Conservation (phyloP, 495 filamentous ascomycete genomes). For the Daldinia childiae region DNA sequence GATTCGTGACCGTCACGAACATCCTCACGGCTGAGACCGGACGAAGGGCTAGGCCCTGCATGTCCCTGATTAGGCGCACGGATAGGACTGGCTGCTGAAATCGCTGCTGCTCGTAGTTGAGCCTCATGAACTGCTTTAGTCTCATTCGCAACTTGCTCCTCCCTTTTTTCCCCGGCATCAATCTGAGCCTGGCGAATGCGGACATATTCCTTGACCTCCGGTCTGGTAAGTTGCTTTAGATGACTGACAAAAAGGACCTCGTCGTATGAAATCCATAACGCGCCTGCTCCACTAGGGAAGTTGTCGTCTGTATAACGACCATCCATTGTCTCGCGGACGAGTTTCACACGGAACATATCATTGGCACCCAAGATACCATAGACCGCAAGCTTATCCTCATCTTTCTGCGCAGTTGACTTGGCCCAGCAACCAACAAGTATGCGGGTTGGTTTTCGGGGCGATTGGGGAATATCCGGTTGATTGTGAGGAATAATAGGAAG, state of each 20-base stretch:
- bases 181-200: constrained; percentile 61
- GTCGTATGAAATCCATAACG: constrained; percentile 65
- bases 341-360: constrained; percentile 65
- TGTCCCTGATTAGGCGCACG: constrained; percentile 11
- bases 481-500: constrained; percentile 14
- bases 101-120: constrained; percentile 49
- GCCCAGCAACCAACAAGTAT: constrained; percentile 63
- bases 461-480: constrained; percentile 31
- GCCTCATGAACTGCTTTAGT: constrained; percentile 58
- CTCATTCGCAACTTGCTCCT: constrained; percentile 58
- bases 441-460: constrained; percentile 51
- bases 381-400: constrained; percentile 60
- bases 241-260: constrained; percentile 60
- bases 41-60: neutral
- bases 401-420: constrained; percentile 49
- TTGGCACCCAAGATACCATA: constrained; percentile 62
- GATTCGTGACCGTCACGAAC: constrained; percentile 40
- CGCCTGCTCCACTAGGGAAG: constrained; percentile 62
- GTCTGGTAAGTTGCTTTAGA: constrained; percentile 51
- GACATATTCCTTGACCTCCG: constrained; percentile 65
- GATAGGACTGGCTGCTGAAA: constrained; percentile 2
- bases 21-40: constrained; percentile 26
- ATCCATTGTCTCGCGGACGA: constrained; percentile 59
- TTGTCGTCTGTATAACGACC: constrained; percentile 58
- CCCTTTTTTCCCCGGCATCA: constrained; percentile 55